Percentiles rank a stretch among this genome's conserved stretches.
phyloP scores from a whole-genome alignment of 305 asterid species.

The Lippia alba region DNA sequence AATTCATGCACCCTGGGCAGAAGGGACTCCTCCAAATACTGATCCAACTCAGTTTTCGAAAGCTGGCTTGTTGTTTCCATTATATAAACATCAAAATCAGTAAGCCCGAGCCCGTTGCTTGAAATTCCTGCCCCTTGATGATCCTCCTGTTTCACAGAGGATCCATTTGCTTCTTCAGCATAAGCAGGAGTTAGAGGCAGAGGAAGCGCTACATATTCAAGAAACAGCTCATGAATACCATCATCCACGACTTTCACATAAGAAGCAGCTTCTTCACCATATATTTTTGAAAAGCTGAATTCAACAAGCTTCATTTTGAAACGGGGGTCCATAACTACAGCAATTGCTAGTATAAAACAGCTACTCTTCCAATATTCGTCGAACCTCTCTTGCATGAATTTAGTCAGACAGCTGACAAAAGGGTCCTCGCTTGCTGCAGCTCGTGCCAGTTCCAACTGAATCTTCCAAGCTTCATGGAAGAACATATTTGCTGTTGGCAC shows the following conservation, averaged over 20 bases:
- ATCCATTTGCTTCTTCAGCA: constrained; percentile 62
- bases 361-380: constrained; percentile 82
- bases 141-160: constrained; percentile 48
- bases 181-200: constrained; percentile 63
- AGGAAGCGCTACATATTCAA: constrained; percentile 74
- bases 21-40: constrained; percentile 67
- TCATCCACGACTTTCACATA: constrained; percentile 72
- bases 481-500: constrained; percentile 76
- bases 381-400: constrained; percentile 77
- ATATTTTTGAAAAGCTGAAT: constrained; percentile 83
- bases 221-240: constrained; percentile 89
- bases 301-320: constrained; percentile 95
- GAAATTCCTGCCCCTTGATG: constrained; percentile 39
- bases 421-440: constrained; percentile 76
- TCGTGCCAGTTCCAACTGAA: constrained; percentile 83
- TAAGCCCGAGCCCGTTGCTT: constrained; percentile 52
- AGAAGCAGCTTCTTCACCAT: constrained; percentile 69
- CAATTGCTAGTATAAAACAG: constrained; percentile 76
- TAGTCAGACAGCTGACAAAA: constrained; percentile 60
- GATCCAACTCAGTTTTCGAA: constrained; percentile 60
- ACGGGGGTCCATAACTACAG: constrained; percentile 96
- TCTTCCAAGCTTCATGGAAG: constrained; percentile 98
- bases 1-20: constrained; percentile 66
- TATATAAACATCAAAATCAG: constrained; percentile 61
- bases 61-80: constrained; percentile 68